Conservation (phyloP, 208 protist genomes). For the Crithidia brevicula region DNA sequence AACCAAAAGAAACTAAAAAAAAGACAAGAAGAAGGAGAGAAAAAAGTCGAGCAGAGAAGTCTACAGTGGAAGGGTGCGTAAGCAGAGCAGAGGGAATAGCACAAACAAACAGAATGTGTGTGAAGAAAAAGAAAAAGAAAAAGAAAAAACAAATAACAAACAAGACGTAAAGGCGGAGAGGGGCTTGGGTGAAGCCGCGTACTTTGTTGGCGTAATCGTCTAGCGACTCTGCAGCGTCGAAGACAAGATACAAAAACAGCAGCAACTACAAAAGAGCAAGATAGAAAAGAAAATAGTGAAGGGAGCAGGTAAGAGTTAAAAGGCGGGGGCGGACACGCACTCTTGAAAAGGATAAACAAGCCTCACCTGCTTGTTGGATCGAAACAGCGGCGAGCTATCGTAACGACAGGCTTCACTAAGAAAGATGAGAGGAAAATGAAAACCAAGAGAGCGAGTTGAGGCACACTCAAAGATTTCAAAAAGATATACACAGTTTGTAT, state of each 20-base stretch:
- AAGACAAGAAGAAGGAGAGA: not conserved
- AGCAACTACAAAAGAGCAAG: slow-evolving; percentile 6
- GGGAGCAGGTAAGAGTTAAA: too few species aligned
- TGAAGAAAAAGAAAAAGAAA: not conserved
- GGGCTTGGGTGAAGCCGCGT: too few species aligned
- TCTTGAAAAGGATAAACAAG: too few species aligned
- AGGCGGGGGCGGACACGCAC: too few species aligned
- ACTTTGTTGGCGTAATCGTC: too few species aligned
- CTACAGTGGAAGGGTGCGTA: too few species aligned
- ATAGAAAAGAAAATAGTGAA: slow-evolving; percentile 9
- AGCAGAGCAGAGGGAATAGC: not conserved
- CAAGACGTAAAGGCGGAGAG: too few species aligned
- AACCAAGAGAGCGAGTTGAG: not conserved
- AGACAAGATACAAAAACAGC: too few species aligned
- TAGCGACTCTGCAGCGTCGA: too few species aligned
- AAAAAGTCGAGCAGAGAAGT: not conserved
- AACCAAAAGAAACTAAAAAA: not conserved
- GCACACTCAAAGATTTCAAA: slow-evolving; percentile 5
- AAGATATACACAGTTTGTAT: not conserved
- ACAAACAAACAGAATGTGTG: not conserved
- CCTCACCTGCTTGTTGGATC: too few species aligned
- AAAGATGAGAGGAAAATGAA: slow-evolving; percentile 9
- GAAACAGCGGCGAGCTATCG: not conserved
- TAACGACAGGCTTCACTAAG: not conserved
- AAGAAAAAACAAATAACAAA: slow-evolving; percentile 15